Evolutionary conservation across 2,329 filamentous ascomycete genomes (phyloP).

Genomic region (Alternaria sp.): DNA sequence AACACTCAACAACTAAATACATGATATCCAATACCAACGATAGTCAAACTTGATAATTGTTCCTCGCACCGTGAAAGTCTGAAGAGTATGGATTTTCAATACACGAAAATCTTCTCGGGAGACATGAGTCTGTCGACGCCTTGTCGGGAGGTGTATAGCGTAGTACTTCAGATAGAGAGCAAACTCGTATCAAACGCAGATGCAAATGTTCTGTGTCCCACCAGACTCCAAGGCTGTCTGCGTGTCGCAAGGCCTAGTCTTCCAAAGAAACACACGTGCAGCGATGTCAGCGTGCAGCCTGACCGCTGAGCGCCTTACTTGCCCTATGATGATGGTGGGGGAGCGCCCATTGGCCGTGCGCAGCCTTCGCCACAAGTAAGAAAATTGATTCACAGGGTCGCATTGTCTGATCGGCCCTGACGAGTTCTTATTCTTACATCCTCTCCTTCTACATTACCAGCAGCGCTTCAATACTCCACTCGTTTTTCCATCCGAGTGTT

Average conservation of each 20-base stretch:
- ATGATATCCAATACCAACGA: not conserved
- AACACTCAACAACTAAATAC: slow-evolving; percentile 1
- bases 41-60: not conserved
- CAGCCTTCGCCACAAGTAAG: slow-evolving; percentile 30
- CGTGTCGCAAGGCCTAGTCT: not conserved
- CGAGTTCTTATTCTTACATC: slow-evolving; percentile 10
- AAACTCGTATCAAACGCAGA: not conserved
- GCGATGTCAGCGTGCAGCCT: slow-evolving; percentile 6
- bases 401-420: slow-evolving; percentile 23
- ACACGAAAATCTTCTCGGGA: not conserved
- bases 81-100: not conserved
- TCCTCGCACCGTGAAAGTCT: not conserved
- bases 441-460: slow-evolving; percentile 9
- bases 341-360: slow-evolving; percentile 31
- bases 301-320: slow-evolving; percentile 20
- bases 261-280: not conserved
- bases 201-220: not conserved
- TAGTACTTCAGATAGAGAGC: not conserved
- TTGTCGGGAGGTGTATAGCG: not conserved
- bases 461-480: slow-evolving; percentile 17
- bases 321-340: slow-evolving; percentile 28
- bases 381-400: slow-evolving; percentile 34
- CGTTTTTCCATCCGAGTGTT: slow-evolving; percentile 23
- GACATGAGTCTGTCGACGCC: not conserved
- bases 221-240: not conserved